Base-by-base conservation (phyloP, 192 early-diverging fungal genomes). In the Dispira simplex region DNA sequence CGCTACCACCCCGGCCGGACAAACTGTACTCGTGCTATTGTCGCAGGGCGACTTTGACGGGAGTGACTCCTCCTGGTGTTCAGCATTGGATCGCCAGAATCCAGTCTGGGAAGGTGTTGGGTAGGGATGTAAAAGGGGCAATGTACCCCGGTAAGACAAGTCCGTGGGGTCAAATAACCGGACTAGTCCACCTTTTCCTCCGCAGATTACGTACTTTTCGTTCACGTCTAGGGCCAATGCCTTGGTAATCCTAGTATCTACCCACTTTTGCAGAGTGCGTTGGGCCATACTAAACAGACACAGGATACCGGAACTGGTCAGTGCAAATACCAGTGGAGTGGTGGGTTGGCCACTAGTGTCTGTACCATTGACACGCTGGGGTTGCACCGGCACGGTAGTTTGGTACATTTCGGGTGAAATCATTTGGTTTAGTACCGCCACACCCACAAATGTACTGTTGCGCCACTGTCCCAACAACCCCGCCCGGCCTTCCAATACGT, bases 371-470 rank as follows among this genome's bases (percentile, higher is more conserved):
- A 3, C 9, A 21, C 8, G 28, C 54, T 9, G 18, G 3, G 12
- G 12, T 26, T 21, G 28, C 12, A 8, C 21, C 20, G 20, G 20
- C 20, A 28, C 25, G 16, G 25, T 21, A 12, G 18, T 14, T 26
- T 56, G 16, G 18, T 28, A 12, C 18, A 25, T 0, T 3, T 21
- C 28, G 25, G 54, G 54, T 0, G 54, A 23, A 26, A 28, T 26
- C 11, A 28, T 3, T 21, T 14, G 54, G 28, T 25, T 13, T 28
- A 56, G 18, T 23, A 56, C 54, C 18, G 66, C 77, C 8, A 80
- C 83, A 57, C 87, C 90, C 27, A 88, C 83, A 74, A 89, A 89
- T 46, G 77, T 81, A 66, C 78, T 77, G 25, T 86, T 76, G 25
- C 87, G 73, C 54, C 86, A 78, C 14, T 84, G 81, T 20, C 82